Conservation (phyloP, 192 early-diverging fungal species). For the Pilaira anomala region DNA sequence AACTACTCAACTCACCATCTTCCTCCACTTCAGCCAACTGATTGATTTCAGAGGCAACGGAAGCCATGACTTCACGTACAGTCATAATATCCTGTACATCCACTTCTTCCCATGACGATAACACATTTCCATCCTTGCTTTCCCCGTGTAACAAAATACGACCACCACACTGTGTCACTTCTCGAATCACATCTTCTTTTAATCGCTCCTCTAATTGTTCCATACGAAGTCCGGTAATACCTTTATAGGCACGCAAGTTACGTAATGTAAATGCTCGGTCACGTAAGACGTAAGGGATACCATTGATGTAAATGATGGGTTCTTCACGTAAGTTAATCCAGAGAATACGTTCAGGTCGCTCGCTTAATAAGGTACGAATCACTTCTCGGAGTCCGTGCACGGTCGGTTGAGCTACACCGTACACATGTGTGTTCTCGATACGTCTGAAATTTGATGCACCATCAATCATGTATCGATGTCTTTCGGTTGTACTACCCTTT, state of each 20-base stretch:
- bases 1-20: neutral
- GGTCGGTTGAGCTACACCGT: slow-evolving; percentile 60
- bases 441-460: slow-evolving; percentile 59
- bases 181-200: slow-evolving; percentile 52
- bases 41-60: slow-evolving; percentile 25
- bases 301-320: slow-evolving; percentile 63
- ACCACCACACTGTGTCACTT: slow-evolving; percentile 45
- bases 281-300: slow-evolving; percentile 58
- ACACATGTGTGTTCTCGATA: slow-evolving; percentile 40
- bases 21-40: neutral
- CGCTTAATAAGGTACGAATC: slow-evolving; percentile 21
- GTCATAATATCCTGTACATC: slow-evolving; percentile 47
- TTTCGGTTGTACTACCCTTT: slow-evolving; percentile 8
- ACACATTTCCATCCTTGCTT: slow-evolving; percentile 38
- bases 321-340: slow-evolving; percentile 68
- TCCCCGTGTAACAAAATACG: slow-evolving; percentile 57
- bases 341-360: slow-evolving; percentile 34
- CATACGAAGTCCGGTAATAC: slow-evolving; percentile 49
- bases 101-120: slow-evolving; percentile 59
- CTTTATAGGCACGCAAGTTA: slow-evolving; percentile 57
- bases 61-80: slow-evolving; percentile 45
- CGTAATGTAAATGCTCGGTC: slow-evolving; percentile 53
- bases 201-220: slow-evolving; percentile 53
- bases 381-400: slow-evolving; percentile 56
- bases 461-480: slow-evolving; percentile 30